These are phyloP conservation scores for Encephalitozoon hellem DNA, from an alignment of 371 early-diverging fungal species.

Conservation along the genomic window DNA sequence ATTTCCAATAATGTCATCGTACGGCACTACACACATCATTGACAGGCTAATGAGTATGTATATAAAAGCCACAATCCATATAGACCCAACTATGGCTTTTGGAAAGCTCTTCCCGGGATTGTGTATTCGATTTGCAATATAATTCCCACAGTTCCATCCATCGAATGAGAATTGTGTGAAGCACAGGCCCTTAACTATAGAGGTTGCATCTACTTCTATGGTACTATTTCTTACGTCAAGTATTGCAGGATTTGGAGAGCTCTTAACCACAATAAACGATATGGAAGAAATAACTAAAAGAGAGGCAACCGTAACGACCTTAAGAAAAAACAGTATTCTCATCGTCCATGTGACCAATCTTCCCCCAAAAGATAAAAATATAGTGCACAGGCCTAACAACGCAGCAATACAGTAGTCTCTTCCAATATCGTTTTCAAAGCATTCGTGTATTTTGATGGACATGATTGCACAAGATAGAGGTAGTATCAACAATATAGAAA, in stretches of 20 bases:
- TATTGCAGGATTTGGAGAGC: neutral
- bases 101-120: conserved; percentile 16
- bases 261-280: neutral
- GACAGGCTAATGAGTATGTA: neutral
- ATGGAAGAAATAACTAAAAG: neutral
- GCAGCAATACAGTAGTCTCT: neutral
- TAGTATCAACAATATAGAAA: conserved; percentile 16
- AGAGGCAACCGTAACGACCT: neutral
- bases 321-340: neutral
- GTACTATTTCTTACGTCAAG: conserved; percentile 4
- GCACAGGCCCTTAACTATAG: neutral
- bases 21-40: neutral
- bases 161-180: conserved; percentile 20
- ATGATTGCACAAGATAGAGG: conserved; percentile 27
- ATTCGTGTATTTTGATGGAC: neutral
- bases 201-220: neutral
- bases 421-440: neutral
- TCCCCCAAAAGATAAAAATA: conserved; percentile 1
- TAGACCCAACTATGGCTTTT: conserved; percentile 1
- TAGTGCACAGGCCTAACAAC: neutral
- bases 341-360: neutral
- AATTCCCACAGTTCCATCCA: conserved; percentile 26
- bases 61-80: neutral
- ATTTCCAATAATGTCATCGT: neutral
- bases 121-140: conserved; percentile 10